Base-by-base conservation (phyloP, 768 basidiomycete genomes). In the Dioszegia crocea region DNA sequence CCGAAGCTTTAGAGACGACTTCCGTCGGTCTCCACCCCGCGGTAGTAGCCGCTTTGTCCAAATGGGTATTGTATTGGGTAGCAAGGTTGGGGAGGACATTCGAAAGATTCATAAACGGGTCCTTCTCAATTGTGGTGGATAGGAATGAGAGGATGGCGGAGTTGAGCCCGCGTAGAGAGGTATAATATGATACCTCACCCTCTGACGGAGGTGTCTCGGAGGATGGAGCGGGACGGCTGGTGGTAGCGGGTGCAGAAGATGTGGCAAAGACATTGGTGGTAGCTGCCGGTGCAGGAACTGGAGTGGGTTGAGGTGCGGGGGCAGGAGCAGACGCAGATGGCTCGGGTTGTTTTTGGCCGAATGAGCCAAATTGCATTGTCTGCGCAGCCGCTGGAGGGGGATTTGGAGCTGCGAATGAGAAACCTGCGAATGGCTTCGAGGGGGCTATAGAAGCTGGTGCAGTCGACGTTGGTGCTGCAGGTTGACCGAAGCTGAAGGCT, bases 81-180 rank as follows among this genome's bases (percentile, higher is more conserved):
- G 46, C 10, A 23, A 73, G 51, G 29, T 33, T 29, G 4, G 64
- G 60, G 23, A 76, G 33, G 14, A 61, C 60, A 3, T 24, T 52
- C 5, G 60, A 46, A 19, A 76, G 59, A 45, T 76, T 61, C 19
- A 65, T 30, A 47, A 76, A 73, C 4, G 62, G 63, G 31, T 76
- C 73, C 4, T 60, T 38, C 5, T 65, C 60, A 10, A 71, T 19
- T 3, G 62, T 62, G 5, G 51, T 31, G 6, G 65, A 62, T 11
- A 76, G 60, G 59, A 74, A 74, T 16, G 64, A 57, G 6, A 69
- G 48, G 48, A 74, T 54, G 9, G 73, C 67, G n/a, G 48, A 48
- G 52, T 76, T 76, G n/a, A 76, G 64, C 12, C 75, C 75, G 4
- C 73, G 66, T 10, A 76, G 9, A 9, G 68, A 60, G 8, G 67